Percentiles rank a stretch among this genome's conserved stretches.
These are phyloP conservation scores for Pseudogymnoascus sp. DNA, from an alignment of 2,329 filamentous ascomycete genomes.

Conservation along the genomic window DNA sequence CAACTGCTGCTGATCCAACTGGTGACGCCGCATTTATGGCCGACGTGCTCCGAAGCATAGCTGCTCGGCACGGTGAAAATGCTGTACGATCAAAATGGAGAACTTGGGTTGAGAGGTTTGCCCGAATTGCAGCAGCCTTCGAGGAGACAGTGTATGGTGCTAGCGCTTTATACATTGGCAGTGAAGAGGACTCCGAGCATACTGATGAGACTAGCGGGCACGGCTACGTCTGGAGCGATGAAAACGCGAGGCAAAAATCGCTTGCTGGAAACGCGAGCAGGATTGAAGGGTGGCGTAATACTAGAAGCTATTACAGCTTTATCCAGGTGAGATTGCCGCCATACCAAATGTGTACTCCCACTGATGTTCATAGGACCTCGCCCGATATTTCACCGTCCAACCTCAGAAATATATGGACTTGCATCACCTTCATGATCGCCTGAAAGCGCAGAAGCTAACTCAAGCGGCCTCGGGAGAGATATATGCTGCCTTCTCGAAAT, in stretches of 20 bases:
- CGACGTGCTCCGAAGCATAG: conserved; percentile 75
- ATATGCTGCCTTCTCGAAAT: conserved; percentile 71
- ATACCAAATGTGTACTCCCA: background rate
- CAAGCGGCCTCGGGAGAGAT: conserved; percentile 73
- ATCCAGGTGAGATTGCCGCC: conserved; percentile 59
- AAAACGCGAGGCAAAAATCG: conserved; percentile 71
- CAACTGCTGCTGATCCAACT: conserved; percentile 56
- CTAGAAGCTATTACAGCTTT: conserved; percentile 89
- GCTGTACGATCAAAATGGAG: conserved; percentile 89
- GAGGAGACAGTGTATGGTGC: conserved; percentile 94
- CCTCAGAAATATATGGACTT: conserved; percentile 70
- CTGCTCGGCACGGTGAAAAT: conserved; percentile 78
- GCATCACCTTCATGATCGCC: conserved; percentile 84
- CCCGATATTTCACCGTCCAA: background rate
- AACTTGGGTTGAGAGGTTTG: conserved; percentile 91
- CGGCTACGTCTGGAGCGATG: conserved; percentile 91
- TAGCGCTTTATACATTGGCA: conserved; percentile 78
- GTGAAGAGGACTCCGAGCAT: conserved; percentile 58
- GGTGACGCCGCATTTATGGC: conserved; percentile 87
- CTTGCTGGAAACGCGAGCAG: conserved; percentile 84
- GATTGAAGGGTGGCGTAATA: conserved; percentile 95
- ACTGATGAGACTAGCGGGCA: conserved; percentile 64
- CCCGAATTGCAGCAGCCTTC: conserved; percentile 83
- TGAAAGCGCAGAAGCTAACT: conserved; percentile 73
- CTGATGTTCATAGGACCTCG: background rate